These are phyloP conservation scores for Trichomonas tenax DNA, from an alignment of 208 protist genomes.

Conservation along the genomic window DNA sequence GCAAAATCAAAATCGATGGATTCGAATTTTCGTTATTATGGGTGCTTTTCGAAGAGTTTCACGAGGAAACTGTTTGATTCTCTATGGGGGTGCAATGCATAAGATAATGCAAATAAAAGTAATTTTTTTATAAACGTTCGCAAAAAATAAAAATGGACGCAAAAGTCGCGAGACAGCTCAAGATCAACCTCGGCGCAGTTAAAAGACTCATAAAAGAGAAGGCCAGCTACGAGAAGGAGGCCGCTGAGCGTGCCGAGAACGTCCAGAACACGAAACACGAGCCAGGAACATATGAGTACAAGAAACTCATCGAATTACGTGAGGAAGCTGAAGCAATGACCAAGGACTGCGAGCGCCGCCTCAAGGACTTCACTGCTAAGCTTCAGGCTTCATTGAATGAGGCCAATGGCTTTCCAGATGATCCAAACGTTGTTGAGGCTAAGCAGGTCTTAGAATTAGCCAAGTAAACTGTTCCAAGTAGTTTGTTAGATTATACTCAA, in stretches of 20 bases:
- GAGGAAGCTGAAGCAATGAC: background rate
- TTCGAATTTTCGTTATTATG: too few relatives aligned
- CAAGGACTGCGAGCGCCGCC: background rate
- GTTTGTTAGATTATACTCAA: too few relatives aligned
- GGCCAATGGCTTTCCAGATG: background rate
- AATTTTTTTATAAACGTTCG: too few relatives aligned
- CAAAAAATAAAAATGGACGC: background rate
- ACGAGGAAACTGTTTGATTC: too few relatives aligned
- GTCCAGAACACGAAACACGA: background rate
- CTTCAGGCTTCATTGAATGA: background rate
- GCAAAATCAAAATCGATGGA: too few relatives aligned
- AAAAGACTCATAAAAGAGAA: background rate
- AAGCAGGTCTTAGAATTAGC: background rate
- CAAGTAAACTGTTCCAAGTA: too few relatives aligned
- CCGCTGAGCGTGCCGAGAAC: background rate
- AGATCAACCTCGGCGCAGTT: background rate
- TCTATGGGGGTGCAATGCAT: too few relatives aligned
- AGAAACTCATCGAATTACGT: background rate
- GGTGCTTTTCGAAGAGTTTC: too few relatives aligned
- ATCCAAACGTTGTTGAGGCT: background rate
- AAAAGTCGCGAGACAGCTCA: background rate
- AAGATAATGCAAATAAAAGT: too few relatives aligned
- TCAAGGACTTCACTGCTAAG: background rate
- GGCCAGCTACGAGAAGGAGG: background rate
- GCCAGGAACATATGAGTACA: background rate